These are phyloP conservation scores for Endocarpon pusillum DNA, from an alignment of 495 filamentous ascomycete species.

Conservation along the genomic window DNA sequence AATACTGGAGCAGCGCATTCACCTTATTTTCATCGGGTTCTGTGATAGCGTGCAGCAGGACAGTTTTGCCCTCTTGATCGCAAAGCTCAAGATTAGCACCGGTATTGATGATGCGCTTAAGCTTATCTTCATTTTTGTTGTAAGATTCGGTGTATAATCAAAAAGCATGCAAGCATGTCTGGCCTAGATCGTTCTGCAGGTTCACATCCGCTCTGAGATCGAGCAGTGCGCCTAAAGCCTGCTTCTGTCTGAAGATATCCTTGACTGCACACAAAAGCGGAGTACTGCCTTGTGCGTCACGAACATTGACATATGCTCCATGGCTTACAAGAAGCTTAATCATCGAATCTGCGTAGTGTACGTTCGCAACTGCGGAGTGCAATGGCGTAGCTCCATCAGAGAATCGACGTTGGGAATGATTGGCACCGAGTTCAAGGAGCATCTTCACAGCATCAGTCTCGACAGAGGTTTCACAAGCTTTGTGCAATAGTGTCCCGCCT, in stretches of 20 bases:
- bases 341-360: constrained; percentile 6
- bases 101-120: no score
- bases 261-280: no score
- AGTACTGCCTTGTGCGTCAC: no score
- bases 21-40: constrained; percentile 1
- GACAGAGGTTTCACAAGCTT: constrained; percentile 5
- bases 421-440: constrained; percentile 5
- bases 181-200: background rate
- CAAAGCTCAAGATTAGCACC: constrained; percentile 6
- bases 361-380: constrained; percentile 7
- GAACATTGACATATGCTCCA: no score
- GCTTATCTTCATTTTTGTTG: no score
- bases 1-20: constrained; percentile 8
- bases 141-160: background rate
- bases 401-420: background rate
- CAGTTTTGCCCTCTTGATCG: constrained; percentile 10
- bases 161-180: background rate
- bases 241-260: no score
- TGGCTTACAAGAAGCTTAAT: constrained; percentile 10
- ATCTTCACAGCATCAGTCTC: constrained; percentile 9
- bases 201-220: constrained; percentile 4
- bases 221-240: no score
- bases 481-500: constrained; percentile 12
- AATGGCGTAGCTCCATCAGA: constrained; percentile 4
- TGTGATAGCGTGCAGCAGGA: constrained; percentile 9